These are phyloP conservation scores for Penicillium fuscoglaucum DNA, from an alignment of 2,329 filamentous ascomycete genomes.

Conservation along the genomic window DNA sequence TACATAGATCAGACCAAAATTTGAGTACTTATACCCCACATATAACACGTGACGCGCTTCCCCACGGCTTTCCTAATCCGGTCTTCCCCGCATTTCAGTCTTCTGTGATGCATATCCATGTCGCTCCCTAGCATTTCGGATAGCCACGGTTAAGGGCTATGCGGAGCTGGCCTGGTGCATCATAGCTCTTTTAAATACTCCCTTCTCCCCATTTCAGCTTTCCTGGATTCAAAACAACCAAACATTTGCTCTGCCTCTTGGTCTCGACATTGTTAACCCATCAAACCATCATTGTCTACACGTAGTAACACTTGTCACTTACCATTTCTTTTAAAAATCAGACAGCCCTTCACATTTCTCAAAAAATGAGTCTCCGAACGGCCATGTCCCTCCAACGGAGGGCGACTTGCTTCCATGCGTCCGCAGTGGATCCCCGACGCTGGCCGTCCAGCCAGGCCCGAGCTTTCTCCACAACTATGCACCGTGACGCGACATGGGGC, in stretches of 20 bases:
- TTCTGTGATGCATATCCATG: background rate
- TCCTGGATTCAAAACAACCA: background rate
- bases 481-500: slow-evolving; percentile 54
- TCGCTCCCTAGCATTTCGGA: slow-evolving; percentile 10
- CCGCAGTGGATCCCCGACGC: slow-evolving; percentile 12
- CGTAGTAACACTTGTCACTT: background rate
- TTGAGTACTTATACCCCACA: background rate
- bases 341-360: background rate
- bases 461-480: slow-evolving; percentile 50
- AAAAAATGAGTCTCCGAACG: slow-evolving; percentile 17
- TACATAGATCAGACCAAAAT: background rate
- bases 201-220: background rate
- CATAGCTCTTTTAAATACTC: slow-evolving; percentile 5
- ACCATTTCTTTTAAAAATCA: background rate
- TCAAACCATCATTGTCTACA: background rate
- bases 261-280: background rate
- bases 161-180: background rate
- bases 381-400: slow-evolving; percentile 10
- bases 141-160: slow-evolving; percentile 17
- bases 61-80: slow-evolving; percentile 7
- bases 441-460: slow-evolving; percentile 23
- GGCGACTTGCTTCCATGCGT: slow-evolving; percentile 11
- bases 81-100: slow-evolving; percentile 13
- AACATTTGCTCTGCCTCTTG: background rate
- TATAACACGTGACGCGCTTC: slow-evolving; percentile 17